Percentiles rank a stretch among this genome's conserved stretches.
These are phyloP conservation scores for Hypomyces rosellus DNA, from an alignment of 2,329 filamentous ascomycete species.

Conservation along the genomic window DNA sequence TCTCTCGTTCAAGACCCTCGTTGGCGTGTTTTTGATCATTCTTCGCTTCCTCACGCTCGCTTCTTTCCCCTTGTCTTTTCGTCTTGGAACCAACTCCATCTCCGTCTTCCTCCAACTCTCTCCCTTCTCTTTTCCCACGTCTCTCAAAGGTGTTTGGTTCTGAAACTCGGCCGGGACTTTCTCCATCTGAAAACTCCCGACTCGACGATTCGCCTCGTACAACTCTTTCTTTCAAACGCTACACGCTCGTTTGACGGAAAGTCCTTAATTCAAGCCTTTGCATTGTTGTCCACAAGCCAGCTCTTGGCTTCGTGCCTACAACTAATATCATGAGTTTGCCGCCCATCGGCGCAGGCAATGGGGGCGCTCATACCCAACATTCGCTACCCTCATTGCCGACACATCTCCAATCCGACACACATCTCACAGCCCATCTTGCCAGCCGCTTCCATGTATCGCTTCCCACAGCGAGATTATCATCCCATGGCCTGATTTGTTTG, in stretches of 20 bases:
- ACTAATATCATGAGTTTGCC: conserved; percentile 56
- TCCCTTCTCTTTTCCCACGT: background rate
- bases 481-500: conserved; percentile 82
- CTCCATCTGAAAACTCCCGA: background rate
- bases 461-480: conserved; percentile 82
- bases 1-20: background rate
- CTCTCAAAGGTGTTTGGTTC: background rate
- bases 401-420: conserved; percentile 71
- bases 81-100: background rate
- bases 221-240: background rate
- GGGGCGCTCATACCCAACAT: conserved; percentile 69
- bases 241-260: background rate
- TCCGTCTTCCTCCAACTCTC: background rate
- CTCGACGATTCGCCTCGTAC: background rate
- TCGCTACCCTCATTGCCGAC: conserved; percentile 83
- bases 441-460: conserved; percentile 88
- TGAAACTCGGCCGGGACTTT: background rate
- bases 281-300: conserved; percentile 17
- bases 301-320: conserved; percentile 29
- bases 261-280: background rate
- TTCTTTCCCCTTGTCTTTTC: background rate
- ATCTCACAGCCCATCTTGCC: conserved; percentile 75
- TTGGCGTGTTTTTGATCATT: background rate
- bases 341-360: conserved; percentile 40
- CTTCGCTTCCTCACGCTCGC: background rate